A percentile compares a stretch with the other conserved stretches of the same genome.
These are phyloP conservation scores for Aspergillus mulundensis DNA, from an alignment of 495 filamentous ascomycete species.

Conservation along the genomic window DNA sequence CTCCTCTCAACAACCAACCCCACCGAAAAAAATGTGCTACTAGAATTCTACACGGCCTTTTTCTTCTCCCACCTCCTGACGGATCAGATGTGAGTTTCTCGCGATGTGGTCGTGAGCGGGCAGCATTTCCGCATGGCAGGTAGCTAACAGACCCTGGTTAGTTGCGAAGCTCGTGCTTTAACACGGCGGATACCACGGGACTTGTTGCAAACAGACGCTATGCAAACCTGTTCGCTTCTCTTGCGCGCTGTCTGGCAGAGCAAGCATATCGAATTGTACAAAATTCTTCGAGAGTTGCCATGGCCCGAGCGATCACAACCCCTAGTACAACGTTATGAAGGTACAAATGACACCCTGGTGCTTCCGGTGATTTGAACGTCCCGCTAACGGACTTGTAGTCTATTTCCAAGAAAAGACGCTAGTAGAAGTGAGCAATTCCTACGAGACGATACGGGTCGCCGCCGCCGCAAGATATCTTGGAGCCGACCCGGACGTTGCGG, in stretches of 20 bases:
- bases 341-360: slow-evolving; percentile 22
- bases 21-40: slow-evolving; percentile 30
- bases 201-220: slow-evolving; percentile 35
- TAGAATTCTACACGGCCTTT: slow-evolving; percentile 48
- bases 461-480: slow-evolving; percentile 45
- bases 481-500: slow-evolving; percentile 31
- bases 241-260: slow-evolving; percentile 49
- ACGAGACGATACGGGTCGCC: slow-evolving; percentile 45
- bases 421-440: slow-evolving; percentile 43
- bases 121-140: background rate
- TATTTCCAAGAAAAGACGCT: slow-evolving; percentile 48
- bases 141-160: slow-evolving; percentile 19
- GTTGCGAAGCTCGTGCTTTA: slow-evolving; percentile 50
- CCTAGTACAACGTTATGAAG: slow-evolving; percentile 40
- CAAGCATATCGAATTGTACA: slow-evolving; percentile 41
- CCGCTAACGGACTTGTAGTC: slow-evolving; percentile 38
- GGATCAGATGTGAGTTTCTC: slow-evolving; percentile 44
- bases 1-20: slow-evolving; percentile 25
- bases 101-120: background rate
- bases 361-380: background rate
- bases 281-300: slow-evolving; percentile 34
- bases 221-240: slow-evolving; percentile 44
- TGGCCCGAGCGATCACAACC: slow-evolving; percentile 41
- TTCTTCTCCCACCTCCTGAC: slow-evolving; percentile 51
- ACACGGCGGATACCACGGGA: slow-evolving; percentile 44